Base-by-base conservation (phyloP, 257 asterid species). In the Ocimum tenuiflorum region DNA sequence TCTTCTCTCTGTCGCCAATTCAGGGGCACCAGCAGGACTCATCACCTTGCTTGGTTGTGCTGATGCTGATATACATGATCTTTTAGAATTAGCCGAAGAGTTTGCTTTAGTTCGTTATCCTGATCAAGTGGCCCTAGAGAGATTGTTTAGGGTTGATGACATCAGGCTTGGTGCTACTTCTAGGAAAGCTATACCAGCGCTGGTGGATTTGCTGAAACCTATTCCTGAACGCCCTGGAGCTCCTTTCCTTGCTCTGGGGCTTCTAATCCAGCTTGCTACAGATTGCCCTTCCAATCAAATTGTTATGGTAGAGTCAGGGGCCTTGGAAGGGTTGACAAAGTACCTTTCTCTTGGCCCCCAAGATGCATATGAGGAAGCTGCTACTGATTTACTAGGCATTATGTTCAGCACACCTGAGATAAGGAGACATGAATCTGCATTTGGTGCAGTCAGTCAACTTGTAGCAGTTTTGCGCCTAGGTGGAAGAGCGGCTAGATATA, bases 181-280 rank as follows among this genome's bases (percentile, higher is more conserved):
- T 45, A 77, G 99, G 69, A 94, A 94, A 86, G 94, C 97, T 56
- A 90, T 90, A 56, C 99, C 99, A 15, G 95, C 94, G 29, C 90
- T 90, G 8, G 99, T 94, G 63, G 99, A 94, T 80, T 81, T 94
- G 76, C 96, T 94, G 50, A 94, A 94, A 63, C 99, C 99, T 60
- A 86, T 90, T 70, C 99, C 99, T 3, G 97, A 90, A 77, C 95
- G 99, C 31, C 99, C 99, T 4, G 97, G 96, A 41, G 99, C 99
- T 42, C 99, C 99, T 67, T 90, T 80, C 74, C 89, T 94, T 27
- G 82, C 99, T 41, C 88, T 94, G 41, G 95, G 99, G 64, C 82
- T 88, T 76, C 84, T 94, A 77, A 87, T 86, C 61, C 97, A 86
- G 81, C 97, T 94, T 52, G 89, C 95, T 17, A 85, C 68, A 69